These are phyloP conservation scores for Rhododendron williamsianum DNA, from an alignment of 148 eudicot genomes.

Conservation along the genomic window DNA sequence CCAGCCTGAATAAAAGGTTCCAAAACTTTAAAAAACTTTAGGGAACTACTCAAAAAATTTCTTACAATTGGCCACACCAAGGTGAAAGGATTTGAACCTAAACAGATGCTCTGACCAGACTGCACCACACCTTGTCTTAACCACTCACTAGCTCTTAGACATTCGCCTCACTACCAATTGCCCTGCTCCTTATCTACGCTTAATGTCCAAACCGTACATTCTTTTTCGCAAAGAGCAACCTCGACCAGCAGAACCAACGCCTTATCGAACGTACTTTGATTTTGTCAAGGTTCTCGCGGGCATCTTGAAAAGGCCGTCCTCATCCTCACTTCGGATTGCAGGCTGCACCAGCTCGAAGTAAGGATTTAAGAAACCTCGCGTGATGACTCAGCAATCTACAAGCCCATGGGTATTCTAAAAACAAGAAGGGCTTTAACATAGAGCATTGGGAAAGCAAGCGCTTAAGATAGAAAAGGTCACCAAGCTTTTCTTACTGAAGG, in stretches of 20 bases:
- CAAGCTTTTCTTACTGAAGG: background rate
- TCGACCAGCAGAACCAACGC: background rate
- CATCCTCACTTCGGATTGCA: background rate
- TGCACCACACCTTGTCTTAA: background rate
- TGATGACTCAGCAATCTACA: background rate
- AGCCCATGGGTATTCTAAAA: background rate
- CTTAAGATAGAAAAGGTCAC: background rate
- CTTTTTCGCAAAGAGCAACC: background rate
- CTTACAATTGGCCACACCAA: background rate
- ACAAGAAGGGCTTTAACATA: background rate
- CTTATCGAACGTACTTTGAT: background rate
- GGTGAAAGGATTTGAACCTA: background rate
- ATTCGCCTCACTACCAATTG: background rate
- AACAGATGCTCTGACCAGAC: background rate
- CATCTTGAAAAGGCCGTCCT: background rate
- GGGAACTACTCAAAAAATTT: background rate
- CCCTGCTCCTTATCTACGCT: background rate
- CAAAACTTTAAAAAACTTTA: background rate
- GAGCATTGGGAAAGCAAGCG: background rate
- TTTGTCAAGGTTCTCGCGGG: background rate
- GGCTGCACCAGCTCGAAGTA: background rate
- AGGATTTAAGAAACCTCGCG: background rate
- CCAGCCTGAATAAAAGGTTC: background rate
- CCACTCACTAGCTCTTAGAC: background rate
- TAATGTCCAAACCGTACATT: background rate